Base-by-base conservation (phyloP, 1,284 basidiomycete genomes). In the Serendipita sp. region DNA sequence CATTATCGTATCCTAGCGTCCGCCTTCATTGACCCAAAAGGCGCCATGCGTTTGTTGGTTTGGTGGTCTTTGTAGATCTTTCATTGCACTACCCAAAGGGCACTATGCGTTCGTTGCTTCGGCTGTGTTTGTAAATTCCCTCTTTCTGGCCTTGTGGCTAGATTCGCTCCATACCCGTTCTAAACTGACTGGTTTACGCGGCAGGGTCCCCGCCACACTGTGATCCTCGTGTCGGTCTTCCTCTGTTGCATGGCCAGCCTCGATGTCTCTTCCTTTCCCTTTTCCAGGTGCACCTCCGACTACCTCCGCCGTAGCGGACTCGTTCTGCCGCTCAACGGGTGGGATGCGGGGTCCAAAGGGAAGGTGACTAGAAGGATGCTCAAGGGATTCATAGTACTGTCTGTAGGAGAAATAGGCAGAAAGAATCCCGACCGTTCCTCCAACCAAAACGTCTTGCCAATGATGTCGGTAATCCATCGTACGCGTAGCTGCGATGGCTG, bases 401-500 rank as follows among this genome's bases (percentile, higher is more conserved):
- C 88, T 82, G 72, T 93, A 94, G 6, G 84, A 74, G 68, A 93
- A 87, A 75, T 84, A 91, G 4, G 91, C 78, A 62, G 91, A 75
- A 50, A 78, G 70, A 12, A 88, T 75, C 10, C 93, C 94, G 8
- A 96, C 76, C 38, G 86, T 61, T 2, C 84, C 83, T 17, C 94
- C 93, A 2, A 90, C 81, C 4, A 93, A 72, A 47, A 96, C 87
- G 69, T 97, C 91, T 45, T 91, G 84, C 88, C 90, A 93, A 72
- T 93, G 88, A 72, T 92, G 91, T 64, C 91, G 81, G 68, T 89
- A 88, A 72, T 93, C 91, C 86, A 91, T 91, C 0, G 88, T 91
- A 32, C 91, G 82, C 15, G 87, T 89, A 64, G 97, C 86, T 1
- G 93, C 93, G 30, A 98, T 89, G 47, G 96, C 79, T 1, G 85